Evolutionary conservation across 192 early-diverging fungal genomes (phyloP).

Genomic region (Dissophora ornata): DNA sequence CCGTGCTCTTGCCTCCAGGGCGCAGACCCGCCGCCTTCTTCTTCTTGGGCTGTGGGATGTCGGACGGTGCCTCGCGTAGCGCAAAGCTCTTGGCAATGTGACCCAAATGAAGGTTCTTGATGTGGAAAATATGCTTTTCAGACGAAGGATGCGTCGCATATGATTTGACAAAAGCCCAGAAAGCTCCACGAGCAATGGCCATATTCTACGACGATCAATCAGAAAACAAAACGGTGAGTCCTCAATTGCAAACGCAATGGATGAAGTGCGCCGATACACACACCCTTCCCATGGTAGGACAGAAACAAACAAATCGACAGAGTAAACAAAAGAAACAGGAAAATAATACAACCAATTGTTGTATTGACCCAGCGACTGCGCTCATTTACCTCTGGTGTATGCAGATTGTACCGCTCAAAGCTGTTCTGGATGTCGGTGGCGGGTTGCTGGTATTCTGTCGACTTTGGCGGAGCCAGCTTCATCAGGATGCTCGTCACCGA

Average conservation of each 20-base stretch:
- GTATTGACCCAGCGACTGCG: background rate
- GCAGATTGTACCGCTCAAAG: conserved; percentile 80
- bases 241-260: too few relatives aligned
- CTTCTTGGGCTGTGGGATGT: conserved; percentile 62
- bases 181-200: conserved; percentile 83
- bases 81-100: conserved; percentile 97
- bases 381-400: conserved; percentile 65
- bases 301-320: conserved; percentile 25
- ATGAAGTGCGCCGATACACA: too few relatives aligned
- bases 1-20: conserved; percentile 13
- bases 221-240: conserved; percentile 13
- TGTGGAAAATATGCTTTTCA: conserved; percentile 94
- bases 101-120: conserved; percentile 94
- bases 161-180: conserved; percentile 87
- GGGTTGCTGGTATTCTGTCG: conserved; percentile 59
- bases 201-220: conserved; percentile 55
- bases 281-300: background rate
- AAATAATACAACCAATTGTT: background rate
- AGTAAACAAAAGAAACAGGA: background rate
- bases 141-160: conserved; percentile 92
- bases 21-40: conserved; percentile 31
- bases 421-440: conserved; percentile 64
- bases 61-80: conserved; percentile 91
- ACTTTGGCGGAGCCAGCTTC: conserved; percentile 65
- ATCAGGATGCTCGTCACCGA: conserved; percentile 72